A percentile compares a stretch with the other conserved stretches of the same genome.
phyloP scores from a whole-genome alignment of 768 basidiomycete genomes.

The Leccinellum albellum region DNA sequence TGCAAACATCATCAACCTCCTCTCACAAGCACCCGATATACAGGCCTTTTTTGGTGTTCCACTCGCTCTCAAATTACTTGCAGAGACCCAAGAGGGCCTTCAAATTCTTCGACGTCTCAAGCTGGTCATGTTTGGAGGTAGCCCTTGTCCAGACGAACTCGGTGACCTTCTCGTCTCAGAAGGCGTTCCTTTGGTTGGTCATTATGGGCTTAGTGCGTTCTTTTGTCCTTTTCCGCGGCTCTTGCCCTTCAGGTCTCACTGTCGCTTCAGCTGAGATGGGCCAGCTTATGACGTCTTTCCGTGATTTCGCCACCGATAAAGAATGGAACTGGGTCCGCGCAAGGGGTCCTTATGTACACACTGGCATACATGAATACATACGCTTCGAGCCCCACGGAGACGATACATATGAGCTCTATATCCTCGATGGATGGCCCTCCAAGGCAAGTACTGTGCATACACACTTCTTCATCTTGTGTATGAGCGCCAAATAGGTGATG shows the following conservation, averaged over 20 bases:
- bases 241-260: neutral
- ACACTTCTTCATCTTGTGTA: neutral
- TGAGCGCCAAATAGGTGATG: slow-evolving; percentile 18
- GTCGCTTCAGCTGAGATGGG: slow-evolving; percentile 29
- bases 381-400: slow-evolving; percentile 41
- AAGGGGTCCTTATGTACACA: slow-evolving; percentile 18
- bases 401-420: slow-evolving; percentile 44
- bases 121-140: slow-evolving; percentile 50
- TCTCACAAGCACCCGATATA: slow-evolving; percentile 33
- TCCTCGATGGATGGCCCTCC: slow-evolving; percentile 49
- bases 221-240: neutral
- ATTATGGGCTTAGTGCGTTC: slow-evolving; percentile 47
- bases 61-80: slow-evolving; percentile 40
- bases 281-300: slow-evolving; percentile 43
- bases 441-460: slow-evolving; percentile 33
- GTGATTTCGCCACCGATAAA: slow-evolving; percentile 48
- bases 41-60: slow-evolving; percentile 37
- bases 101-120: slow-evolving; percentile 35
- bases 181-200: slow-evolving; percentile 46
- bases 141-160: slow-evolving; percentile 50
- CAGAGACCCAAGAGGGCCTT: slow-evolving; percentile 45
- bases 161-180: slow-evolving; percentile 41
- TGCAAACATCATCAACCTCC: slow-evolving; percentile 38
- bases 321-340: slow-evolving; percentile 51
- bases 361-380: slow-evolving; percentile 31